These are phyloP conservation scores for Ophiocytium majus DNA, from an alignment of 352 stramenopile species.

Conservation along the genomic window DNA sequence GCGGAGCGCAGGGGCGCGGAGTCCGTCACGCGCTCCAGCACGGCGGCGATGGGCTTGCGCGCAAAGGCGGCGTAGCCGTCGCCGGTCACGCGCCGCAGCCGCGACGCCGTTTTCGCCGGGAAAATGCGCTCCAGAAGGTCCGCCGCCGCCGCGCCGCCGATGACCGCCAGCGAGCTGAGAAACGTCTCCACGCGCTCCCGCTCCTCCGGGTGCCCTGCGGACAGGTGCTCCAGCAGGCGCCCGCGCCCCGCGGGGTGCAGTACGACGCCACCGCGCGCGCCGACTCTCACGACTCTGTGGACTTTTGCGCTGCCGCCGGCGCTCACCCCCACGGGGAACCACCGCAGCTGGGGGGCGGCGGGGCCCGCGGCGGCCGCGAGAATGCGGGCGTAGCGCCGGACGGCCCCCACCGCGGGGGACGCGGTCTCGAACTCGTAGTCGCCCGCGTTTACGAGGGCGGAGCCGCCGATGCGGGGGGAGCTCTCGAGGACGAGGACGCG, in stretches of 20 bases:
- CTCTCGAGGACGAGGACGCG: slow-evolving; percentile 45
- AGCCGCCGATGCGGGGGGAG: slow-evolving; percentile 16
- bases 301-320: neutral
- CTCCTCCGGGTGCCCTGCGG: neutral
- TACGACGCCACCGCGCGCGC: slow-evolving; percentile 9
- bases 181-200: neutral
- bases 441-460: slow-evolving; percentile 26
- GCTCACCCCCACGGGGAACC: neutral
- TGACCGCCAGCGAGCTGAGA: neutral
- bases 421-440: slow-evolving; percentile 44
- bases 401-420: neutral
- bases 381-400: neutral
- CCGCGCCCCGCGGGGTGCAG: neutral
- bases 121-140: neutral
- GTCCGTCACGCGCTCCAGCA: slow-evolving; percentile 2
- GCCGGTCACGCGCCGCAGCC: neutral
- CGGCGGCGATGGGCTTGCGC: neutral
- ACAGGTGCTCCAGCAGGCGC: neutral
- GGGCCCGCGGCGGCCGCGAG: neutral
- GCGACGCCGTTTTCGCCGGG: neutral
- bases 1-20: neutral
- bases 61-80: neutral
- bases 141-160: neutral
- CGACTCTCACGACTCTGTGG: neutral
- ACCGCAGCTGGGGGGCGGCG: neutral